phyloP scores from a whole-genome alignment of 495 filamentous ascomycete species.

The Geopyxis carbonaria region DNA sequence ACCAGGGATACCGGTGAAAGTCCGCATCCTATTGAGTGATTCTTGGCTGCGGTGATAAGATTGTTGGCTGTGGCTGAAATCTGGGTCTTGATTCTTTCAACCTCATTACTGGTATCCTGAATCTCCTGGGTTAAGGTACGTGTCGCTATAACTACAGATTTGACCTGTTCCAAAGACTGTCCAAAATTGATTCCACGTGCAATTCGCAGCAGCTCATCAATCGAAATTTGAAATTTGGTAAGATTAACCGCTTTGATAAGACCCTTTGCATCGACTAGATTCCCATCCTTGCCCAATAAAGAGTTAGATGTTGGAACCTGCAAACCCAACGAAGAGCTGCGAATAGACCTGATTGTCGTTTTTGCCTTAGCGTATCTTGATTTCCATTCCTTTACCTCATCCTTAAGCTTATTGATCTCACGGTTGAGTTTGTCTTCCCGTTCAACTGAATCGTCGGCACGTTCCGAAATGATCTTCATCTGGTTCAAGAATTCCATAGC shows the following conservation, averaged over 20 bases:
- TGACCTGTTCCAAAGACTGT: constrained; percentile 61
- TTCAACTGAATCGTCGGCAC: constrained; percentile 60
- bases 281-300: constrained; percentile 47
- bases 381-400: constrained; percentile 76
- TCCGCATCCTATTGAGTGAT: constrained; percentile 61
- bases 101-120: constrained; percentile 31
- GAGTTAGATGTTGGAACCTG: constrained; percentile 39
- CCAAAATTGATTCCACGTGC: constrained; percentile 57
- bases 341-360: constrained; percentile 64
- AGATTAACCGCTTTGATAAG: constrained; percentile 79
- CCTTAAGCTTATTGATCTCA: constrained; percentile 56
- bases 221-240: constrained; percentile 84
- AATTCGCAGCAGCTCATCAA: constrained; percentile 75
- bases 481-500: constrained; percentile 70
- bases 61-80: constrained; percentile 90
- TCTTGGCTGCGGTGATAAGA: constrained; percentile 82
- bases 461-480: constrained; percentile 71
- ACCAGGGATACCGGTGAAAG: constrained; percentile 88
- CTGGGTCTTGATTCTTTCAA: constrained; percentile 44
- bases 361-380: constrained; percentile 72
- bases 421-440: constrained; percentile 58
- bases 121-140: constrained; percentile 50
- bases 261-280: constrained; percentile 53
- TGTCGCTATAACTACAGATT: constrained; percentile 59
- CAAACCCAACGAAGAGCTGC: constrained; percentile 60